Base-by-base conservation (phyloP, 2,329 filamentous ascomycete species). In the Cladosporium sp. region DNA sequence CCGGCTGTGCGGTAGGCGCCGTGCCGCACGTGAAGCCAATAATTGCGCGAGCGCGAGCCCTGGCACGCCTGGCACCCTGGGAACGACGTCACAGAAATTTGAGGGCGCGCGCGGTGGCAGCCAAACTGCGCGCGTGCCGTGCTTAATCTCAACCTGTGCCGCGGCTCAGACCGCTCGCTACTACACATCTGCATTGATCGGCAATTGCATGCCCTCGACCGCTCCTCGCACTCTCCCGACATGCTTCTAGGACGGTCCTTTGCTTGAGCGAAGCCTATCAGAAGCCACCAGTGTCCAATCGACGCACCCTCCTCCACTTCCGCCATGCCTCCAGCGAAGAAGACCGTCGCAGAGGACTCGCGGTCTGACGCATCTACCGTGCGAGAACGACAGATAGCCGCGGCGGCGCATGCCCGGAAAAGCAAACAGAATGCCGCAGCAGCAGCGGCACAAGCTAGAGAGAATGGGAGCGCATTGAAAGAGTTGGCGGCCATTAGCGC, bases 331-430 rank as follows among this genome's bases (percentile, higher is more conserved):
- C 70, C 70, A 43, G 51, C 60, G 7, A 61, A 60, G 43, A 62
- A 49, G 51, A 53, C 70, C 60, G 63, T 64, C 48, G 61, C 67
- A 51, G 69, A 73, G 54, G 73, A 76, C 59, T 61, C 65, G 56
- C 59, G 61, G 41, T 58, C 62, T 16, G 65, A 67, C 28, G 61
- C 65, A 45, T 66, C 67, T 4, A 64, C 63, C 54, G 51, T 66
- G 48, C 71, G 72, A 62, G 72, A 75, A 61, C 72, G 72, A 63
- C 70, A 71, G 43, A 57, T 63, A 33, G 66, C 71, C 46, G 64
- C 65, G 35, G 65, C 65, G 19, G 67, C 68, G 14, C 69, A 73
- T 53, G 62, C 63, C 43, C 61, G 66, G 48, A 68, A 63, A 51
- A 67, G 67, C 44, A 72, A 72, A 53, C 70, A 59, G 45, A 58